Evolutionary conservation across 495 filamentous ascomycete species (phyloP).

Genomic region (Xanthoparmelia taractica): DNA sequence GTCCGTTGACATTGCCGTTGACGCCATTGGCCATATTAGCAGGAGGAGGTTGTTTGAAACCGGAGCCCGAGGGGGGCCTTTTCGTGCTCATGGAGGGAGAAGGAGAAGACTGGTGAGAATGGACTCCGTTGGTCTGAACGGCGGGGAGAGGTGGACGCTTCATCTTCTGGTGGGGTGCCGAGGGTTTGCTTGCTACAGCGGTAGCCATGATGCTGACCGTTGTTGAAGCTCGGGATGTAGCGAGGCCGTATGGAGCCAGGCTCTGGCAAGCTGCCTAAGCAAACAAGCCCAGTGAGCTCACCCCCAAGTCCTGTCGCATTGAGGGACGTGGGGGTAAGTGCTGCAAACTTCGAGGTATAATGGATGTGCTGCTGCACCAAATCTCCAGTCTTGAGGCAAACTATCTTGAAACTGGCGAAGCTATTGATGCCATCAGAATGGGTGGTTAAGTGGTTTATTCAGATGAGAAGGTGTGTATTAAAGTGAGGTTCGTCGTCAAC

Average conservation of each 20-base stretch:
- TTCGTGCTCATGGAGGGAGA: conserved; percentile 60
- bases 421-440: not conserved
- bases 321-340: conserved; percentile 2
- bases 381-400: not conserved
- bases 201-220: conserved; percentile 38
- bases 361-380: not conserved
- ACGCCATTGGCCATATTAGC: conserved; percentile 28
- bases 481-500: conserved; percentile 7
- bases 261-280: conserved; percentile 9
- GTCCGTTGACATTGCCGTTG: conserved; percentile 41
- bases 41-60: conserved; percentile 35
- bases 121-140: conserved; percentile 60
- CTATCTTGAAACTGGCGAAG: not conserved
- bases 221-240: not conserved
- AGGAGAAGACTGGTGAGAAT: conserved; percentile 54
- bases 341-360: not conserved
- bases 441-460: not conserved
- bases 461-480: not conserved
- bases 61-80: conserved; percentile 44
- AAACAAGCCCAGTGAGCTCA: conserved; percentile 2
- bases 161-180: conserved; percentile 51
- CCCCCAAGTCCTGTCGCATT: conserved; percentile 11
- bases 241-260: not conserved
- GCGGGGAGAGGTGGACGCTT: conserved; percentile 66
- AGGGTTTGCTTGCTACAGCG: conserved; percentile 46